Conservation (phyloP, 768 basidiomycete genomes). For the Mycena filopes region DNA sequence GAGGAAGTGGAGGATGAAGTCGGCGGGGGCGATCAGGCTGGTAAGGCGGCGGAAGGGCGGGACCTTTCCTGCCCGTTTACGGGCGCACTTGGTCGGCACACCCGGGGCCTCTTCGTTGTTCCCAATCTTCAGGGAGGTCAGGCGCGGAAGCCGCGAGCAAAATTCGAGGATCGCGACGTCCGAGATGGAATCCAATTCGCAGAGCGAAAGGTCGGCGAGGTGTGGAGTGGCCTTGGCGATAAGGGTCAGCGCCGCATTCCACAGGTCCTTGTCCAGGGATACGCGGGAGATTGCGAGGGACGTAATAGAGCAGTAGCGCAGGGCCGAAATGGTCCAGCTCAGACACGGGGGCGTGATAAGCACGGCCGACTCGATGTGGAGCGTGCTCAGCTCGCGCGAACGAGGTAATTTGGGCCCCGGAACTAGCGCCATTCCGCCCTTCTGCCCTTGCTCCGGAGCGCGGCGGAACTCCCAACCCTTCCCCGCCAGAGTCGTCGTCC, state of each 20-base stretch:
- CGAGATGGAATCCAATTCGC: constrained; percentile 28
- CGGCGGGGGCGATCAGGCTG: constrained; percentile 24
- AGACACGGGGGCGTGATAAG: constrained; percentile 31
- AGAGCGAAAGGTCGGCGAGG: constrained; percentile 23
- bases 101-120: constrained; percentile 13
- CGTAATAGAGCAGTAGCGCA: constrained; percentile 18
- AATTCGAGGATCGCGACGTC: constrained; percentile 26
- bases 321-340: constrained; percentile 29
- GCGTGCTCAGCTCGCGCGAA: constrained; percentile 10
- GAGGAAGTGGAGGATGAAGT: constrained; percentile 25
- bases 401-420: constrained; percentile 5
- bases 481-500: neutral
- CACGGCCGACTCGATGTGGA: constrained; percentile 31
- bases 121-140: constrained; percentile 26
- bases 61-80: constrained; percentile 10
- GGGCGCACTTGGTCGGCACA: constrained; percentile 10
- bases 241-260: constrained; percentile 22
- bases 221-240: constrained; percentile 21
- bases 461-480: constrained; percentile 26
- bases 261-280: constrained; percentile 23
- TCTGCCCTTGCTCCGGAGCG: constrained; percentile 14
- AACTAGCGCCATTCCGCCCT: constrained; percentile 6
- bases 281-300: constrained; percentile 27
- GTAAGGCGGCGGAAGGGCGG: constrained; percentile 20
- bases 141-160: constrained; percentile 25